These are phyloP conservation scores for Fusarium chlamydosporum DNA, from an alignment of 2,329 filamentous ascomycete species.

Conservation along the genomic window DNA sequence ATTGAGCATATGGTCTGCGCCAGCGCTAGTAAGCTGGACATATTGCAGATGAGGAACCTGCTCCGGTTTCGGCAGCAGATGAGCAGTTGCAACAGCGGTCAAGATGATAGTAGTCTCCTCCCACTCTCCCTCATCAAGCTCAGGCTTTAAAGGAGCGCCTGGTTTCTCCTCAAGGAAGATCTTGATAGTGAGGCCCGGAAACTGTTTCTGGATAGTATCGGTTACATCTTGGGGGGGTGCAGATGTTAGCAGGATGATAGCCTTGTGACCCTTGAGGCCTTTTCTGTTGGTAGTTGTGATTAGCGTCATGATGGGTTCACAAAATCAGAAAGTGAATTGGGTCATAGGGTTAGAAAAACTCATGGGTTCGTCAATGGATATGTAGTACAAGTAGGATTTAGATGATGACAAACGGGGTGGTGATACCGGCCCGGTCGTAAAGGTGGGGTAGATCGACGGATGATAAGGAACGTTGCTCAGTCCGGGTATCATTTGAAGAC, in stretches of 20 bases:
- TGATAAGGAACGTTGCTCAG: constrained; percentile 9
- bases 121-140: constrained; percentile 59
- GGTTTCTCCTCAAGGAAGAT: constrained; percentile 49
- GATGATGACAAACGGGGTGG: constrained; percentile 42
- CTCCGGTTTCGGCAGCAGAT: constrained; percentile 58
- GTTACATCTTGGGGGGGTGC: constrained; percentile 54
- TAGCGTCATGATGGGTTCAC: constrained; percentile 40
- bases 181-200: constrained; percentile 61
- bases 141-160: constrained; percentile 46
- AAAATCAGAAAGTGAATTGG: no score
- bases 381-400: fast-evolving
- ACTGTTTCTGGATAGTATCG: constrained; percentile 56
- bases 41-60: constrained; percentile 64
- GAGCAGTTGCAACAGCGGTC: constrained; percentile 53
- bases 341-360: no score
- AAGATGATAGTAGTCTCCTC: constrained; percentile 64
- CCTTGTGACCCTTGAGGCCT: constrained; percentile 64
- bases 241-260: constrained; percentile 59
- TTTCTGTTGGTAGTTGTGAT: constrained; percentile 50
- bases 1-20: constrained; percentile 64
- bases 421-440: constrained; percentile 43
- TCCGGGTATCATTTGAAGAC: constrained; percentile 1
- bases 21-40: constrained; percentile 69
- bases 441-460: constrained; percentile 48
- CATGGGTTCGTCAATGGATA: no score